phyloP scores from a whole-genome alignment of 2,329 filamentous ascomycete species.

The Achaetomium macrosporum region DNA sequence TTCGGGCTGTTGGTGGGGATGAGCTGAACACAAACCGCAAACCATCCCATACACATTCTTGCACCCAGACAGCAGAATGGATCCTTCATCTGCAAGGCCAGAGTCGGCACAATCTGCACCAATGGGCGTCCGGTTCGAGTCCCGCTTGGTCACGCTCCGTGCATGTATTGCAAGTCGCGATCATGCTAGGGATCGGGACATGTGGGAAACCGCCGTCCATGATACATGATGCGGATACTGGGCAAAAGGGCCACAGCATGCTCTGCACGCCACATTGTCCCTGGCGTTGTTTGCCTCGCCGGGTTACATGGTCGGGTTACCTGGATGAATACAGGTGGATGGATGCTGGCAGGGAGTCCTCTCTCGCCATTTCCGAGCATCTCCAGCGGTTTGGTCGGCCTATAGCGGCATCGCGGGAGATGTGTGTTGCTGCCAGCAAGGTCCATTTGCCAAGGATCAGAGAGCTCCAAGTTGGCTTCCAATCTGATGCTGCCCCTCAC shows the following conservation, averaged over 20 bases:
- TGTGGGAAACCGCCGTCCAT: not conserved
- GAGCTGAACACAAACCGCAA: too few relatives aligned
- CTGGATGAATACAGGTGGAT: too few relatives aligned
- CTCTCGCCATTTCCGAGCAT: too few relatives aligned
- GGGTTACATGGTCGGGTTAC: too few relatives aligned
- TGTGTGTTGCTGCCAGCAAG: too few relatives aligned
- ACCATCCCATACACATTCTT: too few relatives aligned
- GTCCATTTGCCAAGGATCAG: not conserved
- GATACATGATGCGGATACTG: not conserved
- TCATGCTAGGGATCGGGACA: not conserved
- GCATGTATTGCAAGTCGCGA: slow-evolving; percentile 9
- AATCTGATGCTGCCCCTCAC: slow-evolving; percentile 10
- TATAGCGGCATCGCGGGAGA: too few relatives aligned
- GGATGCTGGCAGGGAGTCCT: too few relatives aligned
- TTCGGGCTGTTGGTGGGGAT: too few relatives aligned
- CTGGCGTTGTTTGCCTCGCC: not conserved
- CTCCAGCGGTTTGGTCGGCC: not conserved
- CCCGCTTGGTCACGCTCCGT: slow-evolving; percentile 12
- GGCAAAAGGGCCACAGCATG: too few relatives aligned
- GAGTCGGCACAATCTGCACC: slow-evolving; percentile 4
- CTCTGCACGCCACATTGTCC: too few relatives aligned
- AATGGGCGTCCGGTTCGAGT: slow-evolving; percentile 14
- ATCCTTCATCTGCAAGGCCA: slow-evolving; percentile 8
- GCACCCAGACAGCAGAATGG: not conserved
- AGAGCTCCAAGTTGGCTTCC: not conserved